Evolutionary conservation across 768 basidiomycete species (phyloP).

Genomic region (Peribolospora baueri): DNA sequence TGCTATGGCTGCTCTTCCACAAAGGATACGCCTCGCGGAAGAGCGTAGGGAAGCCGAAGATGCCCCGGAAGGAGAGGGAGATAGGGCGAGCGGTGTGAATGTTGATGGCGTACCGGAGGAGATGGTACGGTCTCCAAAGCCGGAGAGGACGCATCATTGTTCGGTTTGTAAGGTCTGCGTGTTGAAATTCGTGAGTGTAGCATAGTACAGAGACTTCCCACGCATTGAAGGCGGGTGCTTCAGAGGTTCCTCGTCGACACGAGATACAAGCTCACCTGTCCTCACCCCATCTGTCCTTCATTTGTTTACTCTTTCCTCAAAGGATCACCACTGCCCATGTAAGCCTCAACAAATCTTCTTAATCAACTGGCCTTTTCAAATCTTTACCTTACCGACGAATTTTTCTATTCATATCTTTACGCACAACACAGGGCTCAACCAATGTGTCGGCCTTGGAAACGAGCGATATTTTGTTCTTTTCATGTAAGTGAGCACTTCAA

Average conservation of each 20-base stretch:
- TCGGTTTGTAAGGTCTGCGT: constrained; percentile 11
- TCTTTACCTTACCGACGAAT: neutral
- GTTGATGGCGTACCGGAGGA: constrained; percentile 9
- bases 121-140: constrained; percentile 7
- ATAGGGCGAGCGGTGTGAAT: neutral
- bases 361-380: neutral
- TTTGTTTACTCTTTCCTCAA: neutral
- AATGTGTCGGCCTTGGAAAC: constrained; percentile 87
- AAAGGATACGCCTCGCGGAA: constrained; percentile 1
- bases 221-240: neutral
- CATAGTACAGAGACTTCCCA: neutral
- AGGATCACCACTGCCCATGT: constrained; percentile 23
- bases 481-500: constrained; percentile 33
- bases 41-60: neutral
- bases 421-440: constrained; percentile 53
- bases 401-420: neutral
- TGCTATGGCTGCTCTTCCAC: too few species aligned
- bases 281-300: neutral
- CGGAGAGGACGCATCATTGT: constrained; percentile 15
- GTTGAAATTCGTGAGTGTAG: constrained; percentile 8
- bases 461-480: constrained; percentile 90
- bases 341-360: constrained; percentile 4
- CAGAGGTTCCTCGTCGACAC: neutral
- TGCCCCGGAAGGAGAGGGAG: too few species aligned
- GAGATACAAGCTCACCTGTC: neutral